Base-by-base conservation (phyloP, 2,329 filamentous ascomycete genomes). In the Coniochaeta sp. region DNA sequence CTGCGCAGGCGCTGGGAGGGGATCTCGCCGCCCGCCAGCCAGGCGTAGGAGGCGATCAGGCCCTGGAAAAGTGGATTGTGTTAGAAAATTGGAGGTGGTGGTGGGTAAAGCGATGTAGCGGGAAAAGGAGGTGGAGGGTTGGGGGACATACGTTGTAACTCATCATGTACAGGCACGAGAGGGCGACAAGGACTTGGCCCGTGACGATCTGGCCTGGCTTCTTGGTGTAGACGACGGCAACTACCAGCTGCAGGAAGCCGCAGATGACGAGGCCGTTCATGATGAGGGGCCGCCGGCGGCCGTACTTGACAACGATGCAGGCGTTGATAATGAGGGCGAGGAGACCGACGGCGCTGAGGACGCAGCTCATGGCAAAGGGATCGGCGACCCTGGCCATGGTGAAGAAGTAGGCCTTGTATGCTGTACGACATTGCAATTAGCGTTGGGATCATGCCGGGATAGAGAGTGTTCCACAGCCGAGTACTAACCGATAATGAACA, bases 341-440 rank as follows among this genome's bases (percentile, higher is more conserved):
- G 13, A 78, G 70, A 20, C 75, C 75, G 35, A 77, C 67, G 8
- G 69, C 67, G 54, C 66, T 72, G 8, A 79, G 68, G 16, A 78
- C 75, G 57, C 74, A 76, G 50, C 70, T 68, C 66, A 78, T 78
- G 52, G 72, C 71, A 59, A 79, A 79, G 8, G 75, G 69, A 47
- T 74, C 66, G 6, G 70, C 63, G 14, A 79, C 73, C 46, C 69
- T 66, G 20, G 76, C 75, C 74, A 79, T 79, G 53, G 74, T 68
- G 60, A 80, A 76, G 67, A 79, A 79, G 61, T 80, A 80, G 5
- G 75, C 76, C 38, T 69, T 67, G 57, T 73, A 74, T 2, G 71
- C 74, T 74, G 32, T 61, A 62, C n/a, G 31, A 35, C 10, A 12
- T 26, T 53, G 18, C 24, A 18, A 30, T 49, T 27, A 53, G 49